Percentiles rank a stretch among this genome's conserved stretches.
Evolutionary conservation across 2,329 filamentous ascomycete species (phyloP).

Genomic region (Fusarium drepaniforme): DNA sequence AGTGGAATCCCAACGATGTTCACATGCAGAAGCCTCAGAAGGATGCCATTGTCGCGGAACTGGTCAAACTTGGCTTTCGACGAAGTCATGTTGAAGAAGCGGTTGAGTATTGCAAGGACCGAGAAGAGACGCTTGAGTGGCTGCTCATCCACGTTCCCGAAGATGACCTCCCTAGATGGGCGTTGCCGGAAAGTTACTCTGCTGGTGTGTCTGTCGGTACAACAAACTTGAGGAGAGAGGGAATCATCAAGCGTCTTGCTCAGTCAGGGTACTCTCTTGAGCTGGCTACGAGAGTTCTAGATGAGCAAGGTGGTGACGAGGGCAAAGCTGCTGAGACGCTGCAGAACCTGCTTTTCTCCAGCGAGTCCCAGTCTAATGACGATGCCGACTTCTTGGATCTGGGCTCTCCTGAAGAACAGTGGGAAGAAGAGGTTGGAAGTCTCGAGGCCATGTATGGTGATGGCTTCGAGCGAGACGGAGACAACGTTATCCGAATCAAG

Average conservation of each 20-base stretch:
- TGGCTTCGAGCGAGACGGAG: slow-evolving; percentile 70
- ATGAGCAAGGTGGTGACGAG: slow-evolving; percentile 79
- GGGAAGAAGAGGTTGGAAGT: slow-evolving; percentile 88
- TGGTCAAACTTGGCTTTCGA: slow-evolving; percentile 87
- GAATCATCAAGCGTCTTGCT: slow-evolving; percentile 83
- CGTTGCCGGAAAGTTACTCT: slow-evolving; percentile 89
- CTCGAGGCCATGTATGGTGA: slow-evolving; percentile 90
- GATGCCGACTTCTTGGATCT: slow-evolving; percentile 59
- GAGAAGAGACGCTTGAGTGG: slow-evolving; percentile 95
- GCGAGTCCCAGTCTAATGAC: slow-evolving; percentile 11
- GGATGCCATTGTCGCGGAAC: slow-evolving; percentile 75
- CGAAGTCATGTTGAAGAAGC: slow-evolving; percentile 91
- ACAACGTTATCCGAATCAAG: slow-evolving; percentile 76
- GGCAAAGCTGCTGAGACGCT: slow-evolving; percentile 81
- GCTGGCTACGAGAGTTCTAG: slow-evolving; percentile 82
- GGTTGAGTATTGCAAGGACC: slow-evolving; percentile 86
- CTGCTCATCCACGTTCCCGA: slow-evolving; percentile 96
- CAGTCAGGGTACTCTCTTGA: slow-evolving; percentile 88
- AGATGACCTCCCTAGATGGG: slow-evolving; percentile 94
- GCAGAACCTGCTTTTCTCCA: slow-evolving; percentile 65
- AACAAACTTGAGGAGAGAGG: slow-evolving; percentile 84
- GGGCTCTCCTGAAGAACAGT: slow-evolving; percentile 71
- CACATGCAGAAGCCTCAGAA: slow-evolving; percentile 71
- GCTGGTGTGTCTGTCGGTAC: slow-evolving; percentile 90
- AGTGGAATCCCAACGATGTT: slow-evolving; percentile 88